These are phyloP conservation scores for Umbelopsis sp. DNA, from an alignment of 371 early-diverging fungal genomes.

Conservation along the genomic window DNA sequence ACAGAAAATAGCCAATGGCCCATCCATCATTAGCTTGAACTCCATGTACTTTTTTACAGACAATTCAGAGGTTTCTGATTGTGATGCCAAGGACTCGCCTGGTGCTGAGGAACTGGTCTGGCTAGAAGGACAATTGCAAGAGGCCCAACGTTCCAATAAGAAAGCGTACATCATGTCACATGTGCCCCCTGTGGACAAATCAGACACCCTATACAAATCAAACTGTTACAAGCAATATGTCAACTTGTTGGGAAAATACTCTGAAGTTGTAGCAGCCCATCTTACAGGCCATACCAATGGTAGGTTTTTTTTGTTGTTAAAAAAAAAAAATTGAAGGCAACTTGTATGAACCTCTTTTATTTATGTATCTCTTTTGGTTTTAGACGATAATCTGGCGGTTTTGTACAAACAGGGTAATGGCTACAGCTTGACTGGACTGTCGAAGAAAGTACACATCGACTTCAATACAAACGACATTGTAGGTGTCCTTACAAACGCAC, in stretches of 20 bases:
- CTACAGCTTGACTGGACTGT: neutral
- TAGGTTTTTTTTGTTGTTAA: neutral
- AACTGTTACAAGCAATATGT: slow-evolving; percentile 41
- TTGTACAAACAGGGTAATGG: slow-evolving; percentile 18
- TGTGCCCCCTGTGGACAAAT: slow-evolving; percentile 45
- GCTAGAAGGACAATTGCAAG: slow-evolving; percentile 29
- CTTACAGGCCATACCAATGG: slow-evolving; percentile 56
- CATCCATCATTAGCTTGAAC: slow-evolving; percentile 31
- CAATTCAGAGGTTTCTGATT: slow-evolving; percentile 34
- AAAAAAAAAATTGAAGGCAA: no score
- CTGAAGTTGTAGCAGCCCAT: slow-evolving; percentile 42
- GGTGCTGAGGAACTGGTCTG: slow-evolving; percentile 39
- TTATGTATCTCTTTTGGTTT: neutral
- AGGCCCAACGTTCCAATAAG: neutral
- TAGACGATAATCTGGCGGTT: slow-evolving; percentile 34
- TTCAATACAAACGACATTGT: slow-evolving; percentile 20
- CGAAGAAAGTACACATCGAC: neutral
- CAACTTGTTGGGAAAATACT: slow-evolving; percentile 42
- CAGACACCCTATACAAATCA: slow-evolving; percentile 24
- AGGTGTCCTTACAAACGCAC: slow-evolving; percentile 43
- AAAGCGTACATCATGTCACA: slow-evolving; percentile 51
- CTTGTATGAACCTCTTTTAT: neutral
- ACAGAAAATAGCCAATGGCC: slow-evolving; percentile 27
- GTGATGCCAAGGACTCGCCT: slow-evolving; percentile 26
- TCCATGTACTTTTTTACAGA: slow-evolving; percentile 36